Conservation (phyloP, 2,329 filamentous ascomycete genomes). For the Thielaviopsis ethacetica region DNA sequence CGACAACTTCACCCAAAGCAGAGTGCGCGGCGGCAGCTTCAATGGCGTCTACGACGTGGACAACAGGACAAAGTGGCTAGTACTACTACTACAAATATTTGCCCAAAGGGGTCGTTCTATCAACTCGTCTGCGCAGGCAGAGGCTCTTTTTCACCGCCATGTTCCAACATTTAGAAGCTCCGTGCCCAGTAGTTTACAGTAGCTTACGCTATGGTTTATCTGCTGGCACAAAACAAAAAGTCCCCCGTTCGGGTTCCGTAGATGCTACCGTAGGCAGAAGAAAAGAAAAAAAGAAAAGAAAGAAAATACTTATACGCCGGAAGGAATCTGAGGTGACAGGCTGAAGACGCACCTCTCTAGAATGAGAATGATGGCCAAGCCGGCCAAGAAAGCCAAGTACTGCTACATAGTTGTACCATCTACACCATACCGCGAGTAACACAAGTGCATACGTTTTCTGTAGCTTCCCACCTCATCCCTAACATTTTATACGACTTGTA, state of each 20-base stretch:
- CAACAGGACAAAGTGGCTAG: not conserved
- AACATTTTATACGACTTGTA: not conserved
- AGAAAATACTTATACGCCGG: not conserved
- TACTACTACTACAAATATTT: too few relatives aligned
- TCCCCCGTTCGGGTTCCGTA: too few relatives aligned
- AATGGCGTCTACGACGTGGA: not conserved
- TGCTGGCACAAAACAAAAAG: too few relatives aligned
- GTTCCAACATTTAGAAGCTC: not conserved
- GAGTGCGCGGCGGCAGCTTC: not conserved
- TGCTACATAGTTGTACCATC: not conserved
- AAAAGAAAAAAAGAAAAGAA: not conserved
- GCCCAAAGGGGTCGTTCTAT: not conserved
- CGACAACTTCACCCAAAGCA: not conserved
- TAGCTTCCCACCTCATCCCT: not conserved
- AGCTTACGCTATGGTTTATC: too few relatives aligned
- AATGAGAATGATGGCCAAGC: not conserved
- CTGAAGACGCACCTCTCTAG: not conserved
- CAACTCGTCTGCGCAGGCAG: not conserved
- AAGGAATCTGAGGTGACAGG: not conserved
- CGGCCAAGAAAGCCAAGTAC: not conserved
- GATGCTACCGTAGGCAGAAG: not conserved
- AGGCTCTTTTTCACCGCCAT: not conserved
- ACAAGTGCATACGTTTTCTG: not conserved
- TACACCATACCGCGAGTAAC: not conserved
- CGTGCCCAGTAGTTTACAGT: not conserved